Evolutionary conservation across 2,329 filamentous ascomycete genomes (phyloP).

Genomic region (Aspergillus carbonarius): DNA sequence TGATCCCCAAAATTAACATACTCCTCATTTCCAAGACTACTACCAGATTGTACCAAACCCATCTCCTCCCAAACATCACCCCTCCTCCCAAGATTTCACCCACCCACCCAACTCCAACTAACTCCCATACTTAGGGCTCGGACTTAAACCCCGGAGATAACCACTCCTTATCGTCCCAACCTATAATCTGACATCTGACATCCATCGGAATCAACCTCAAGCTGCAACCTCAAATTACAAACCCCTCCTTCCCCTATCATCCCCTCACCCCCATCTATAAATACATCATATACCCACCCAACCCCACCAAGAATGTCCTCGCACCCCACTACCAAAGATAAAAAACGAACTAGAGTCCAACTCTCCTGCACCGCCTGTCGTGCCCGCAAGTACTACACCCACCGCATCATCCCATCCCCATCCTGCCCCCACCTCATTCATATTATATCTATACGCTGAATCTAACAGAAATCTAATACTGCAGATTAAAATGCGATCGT

Average conservation of each 20-base stretch:
- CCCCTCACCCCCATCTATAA: not conserved
- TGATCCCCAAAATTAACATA: not conserved
- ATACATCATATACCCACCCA: not conserved
- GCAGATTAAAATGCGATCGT: slow-evolving; percentile 38
- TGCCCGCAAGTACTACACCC: slow-evolving; percentile 31
- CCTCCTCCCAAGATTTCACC: not conserved
- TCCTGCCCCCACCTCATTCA: not conserved
- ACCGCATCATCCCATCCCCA: not conserved
- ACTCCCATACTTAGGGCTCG: not conserved
- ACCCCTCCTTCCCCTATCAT: not conserved
- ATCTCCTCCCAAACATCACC: too few species aligned
- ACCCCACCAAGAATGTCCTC: not conserved
- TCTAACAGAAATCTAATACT: too few species aligned
- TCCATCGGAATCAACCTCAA: not conserved
- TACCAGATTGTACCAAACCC: too few species aligned
- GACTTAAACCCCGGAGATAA: not conserved
- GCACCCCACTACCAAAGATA: slow-evolving; percentile 11
- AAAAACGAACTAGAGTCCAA: slow-evolving; percentile 39
- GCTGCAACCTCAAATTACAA: not conserved
- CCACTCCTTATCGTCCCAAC: not conserved
- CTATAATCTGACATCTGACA: not conserved
- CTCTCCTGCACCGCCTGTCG: slow-evolving; percentile 41
- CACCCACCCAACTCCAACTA: not conserved
- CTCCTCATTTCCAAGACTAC: not conserved
- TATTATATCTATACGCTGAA: not conserved